A percentile compares a stretch with the other conserved stretches of the same genome.
Evolutionary conservation across 1,284 basidiomycete species (phyloP).

Genomic region (Marasmius sp.): DNA sequence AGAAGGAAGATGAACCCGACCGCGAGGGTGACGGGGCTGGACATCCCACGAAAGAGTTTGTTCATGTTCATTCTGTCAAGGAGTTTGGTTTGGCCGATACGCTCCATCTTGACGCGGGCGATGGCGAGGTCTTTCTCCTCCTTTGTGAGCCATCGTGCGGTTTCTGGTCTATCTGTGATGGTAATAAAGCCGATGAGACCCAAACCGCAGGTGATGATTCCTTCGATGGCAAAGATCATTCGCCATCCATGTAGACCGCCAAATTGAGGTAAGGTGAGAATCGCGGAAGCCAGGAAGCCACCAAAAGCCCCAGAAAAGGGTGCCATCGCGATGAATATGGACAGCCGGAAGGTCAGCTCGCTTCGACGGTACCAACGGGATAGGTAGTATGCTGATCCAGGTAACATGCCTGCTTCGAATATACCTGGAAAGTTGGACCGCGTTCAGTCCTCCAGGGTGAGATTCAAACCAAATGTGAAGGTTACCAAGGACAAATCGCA

Average conservation of each 20-base stretch:
- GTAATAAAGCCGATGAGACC: neutral
- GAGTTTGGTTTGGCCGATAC: neutral
- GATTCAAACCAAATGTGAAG: neutral
- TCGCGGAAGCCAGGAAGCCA: neutral
- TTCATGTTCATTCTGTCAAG: neutral
- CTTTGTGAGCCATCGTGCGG: neutral
- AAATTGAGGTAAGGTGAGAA: neutral
- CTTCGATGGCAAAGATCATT: slow-evolving; percentile 2
- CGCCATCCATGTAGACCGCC: neutral
- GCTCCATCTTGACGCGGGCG: neutral
- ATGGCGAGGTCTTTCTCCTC: slow-evolving; percentile 4
- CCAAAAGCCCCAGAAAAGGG: neutral
- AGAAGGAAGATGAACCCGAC: neutral
- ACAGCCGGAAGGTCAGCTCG: neutral
- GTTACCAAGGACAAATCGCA: neutral
- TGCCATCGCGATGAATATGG: neutral
- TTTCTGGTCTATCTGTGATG: neutral
- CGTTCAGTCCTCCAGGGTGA: neutral
- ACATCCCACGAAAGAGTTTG: neutral
- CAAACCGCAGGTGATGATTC: neutral
- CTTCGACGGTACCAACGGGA: neutral
- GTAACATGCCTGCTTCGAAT: neutral
- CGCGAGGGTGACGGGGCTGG: neutral
- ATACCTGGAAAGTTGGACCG: neutral
- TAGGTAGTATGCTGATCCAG: neutral